Evolutionary conservation across 257 asterid species (phyloP).

Genomic region (Solanum bukasovii): DNA sequence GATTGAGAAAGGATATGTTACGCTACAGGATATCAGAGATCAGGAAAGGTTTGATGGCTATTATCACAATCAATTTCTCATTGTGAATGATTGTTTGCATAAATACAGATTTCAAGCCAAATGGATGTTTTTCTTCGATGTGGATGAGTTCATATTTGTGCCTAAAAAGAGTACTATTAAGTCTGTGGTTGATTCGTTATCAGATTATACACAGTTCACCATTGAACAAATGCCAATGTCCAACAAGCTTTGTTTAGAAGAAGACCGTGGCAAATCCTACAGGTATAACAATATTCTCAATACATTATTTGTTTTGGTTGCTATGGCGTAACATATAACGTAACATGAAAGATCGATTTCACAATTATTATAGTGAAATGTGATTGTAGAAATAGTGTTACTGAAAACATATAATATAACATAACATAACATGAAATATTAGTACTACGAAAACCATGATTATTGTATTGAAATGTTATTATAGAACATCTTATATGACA

Average conservation of each 20-base stretch:
- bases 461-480: neutral
- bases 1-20: slow-evolving; percentile 70
- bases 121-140: slow-evolving; percentile 83
- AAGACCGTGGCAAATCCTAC: slow-evolving; percentile 47
- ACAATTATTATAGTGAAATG: too few species aligned
- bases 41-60: slow-evolving; percentile 83
- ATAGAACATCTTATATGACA: neutral
- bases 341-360: too few species aligned
- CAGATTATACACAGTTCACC: slow-evolving; percentile 58
- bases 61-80: slow-evolving; percentile 68
- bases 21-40: slow-evolving; percentile 58
- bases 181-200: slow-evolving; percentile 43
- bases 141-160: slow-evolving; percentile 65
- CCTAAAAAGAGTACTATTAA: slow-evolving; percentile 47
- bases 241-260: slow-evolving; percentile 43
- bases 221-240: slow-evolving; percentile 84
- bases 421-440: neutral
- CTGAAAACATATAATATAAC: neutral
- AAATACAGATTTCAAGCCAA: slow-evolving; percentile 44
- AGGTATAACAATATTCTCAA: slow-evolving; percentile 21
- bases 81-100: slow-evolving; percentile 78
- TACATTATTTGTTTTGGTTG: neutral
- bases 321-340: neutral
- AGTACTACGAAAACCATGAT: neutral
- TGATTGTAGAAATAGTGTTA: too few species aligned